Base-by-base conservation (phyloP, 768 basidiomycete genomes). In the Lactarius tabidus region DNA sequence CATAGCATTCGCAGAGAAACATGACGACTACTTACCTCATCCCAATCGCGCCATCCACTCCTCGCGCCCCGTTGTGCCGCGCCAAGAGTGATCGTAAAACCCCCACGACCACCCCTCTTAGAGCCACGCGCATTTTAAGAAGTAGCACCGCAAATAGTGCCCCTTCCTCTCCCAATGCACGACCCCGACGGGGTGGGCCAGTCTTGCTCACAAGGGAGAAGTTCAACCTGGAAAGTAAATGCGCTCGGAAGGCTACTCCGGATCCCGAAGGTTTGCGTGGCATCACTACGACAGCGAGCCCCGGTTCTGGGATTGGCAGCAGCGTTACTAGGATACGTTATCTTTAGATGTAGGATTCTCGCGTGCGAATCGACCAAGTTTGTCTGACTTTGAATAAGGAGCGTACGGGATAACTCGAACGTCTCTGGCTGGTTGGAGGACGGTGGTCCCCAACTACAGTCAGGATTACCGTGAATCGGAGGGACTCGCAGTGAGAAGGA, bases 371-470 rank as follows among this genome's bases (percentile, higher is more conserved):
- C 96, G 89, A 60, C 93, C 94, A 62, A 99, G 88, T 77, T 98
- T 98, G 82, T 99, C 97, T 43, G 93, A 88, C 85, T 99, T 99
- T 78, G 94, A 94, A 83, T 93, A 98, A 6, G 95, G 95, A 1
- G 96, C 95, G 74, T 98, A 99, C 54, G 97, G 97, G 66, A 98
- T 97, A 71, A 97, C 78, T 95, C 94, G 79, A 96, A 98, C 68
- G 93, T 88, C 53, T 89, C 82, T 1, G 96, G 95, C 23, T 95
- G 79, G 75, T 91, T 89, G 0, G 88, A 84, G 4, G 89, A 85
- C 7, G 94, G 92, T 7, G 86, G 86, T 1, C 93, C 93, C 95
- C 95, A 98, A 61, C 92, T 91, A 39, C 92, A 93, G 71, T 95
- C 94, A 41, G 89, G 88, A 77, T 93, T 95, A 75, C 95, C 94